These are phyloP conservation scores for Malbranchea cinnamomea DNA, from an alignment of 2,329 filamentous ascomycete species.

Conservation along the genomic window DNA sequence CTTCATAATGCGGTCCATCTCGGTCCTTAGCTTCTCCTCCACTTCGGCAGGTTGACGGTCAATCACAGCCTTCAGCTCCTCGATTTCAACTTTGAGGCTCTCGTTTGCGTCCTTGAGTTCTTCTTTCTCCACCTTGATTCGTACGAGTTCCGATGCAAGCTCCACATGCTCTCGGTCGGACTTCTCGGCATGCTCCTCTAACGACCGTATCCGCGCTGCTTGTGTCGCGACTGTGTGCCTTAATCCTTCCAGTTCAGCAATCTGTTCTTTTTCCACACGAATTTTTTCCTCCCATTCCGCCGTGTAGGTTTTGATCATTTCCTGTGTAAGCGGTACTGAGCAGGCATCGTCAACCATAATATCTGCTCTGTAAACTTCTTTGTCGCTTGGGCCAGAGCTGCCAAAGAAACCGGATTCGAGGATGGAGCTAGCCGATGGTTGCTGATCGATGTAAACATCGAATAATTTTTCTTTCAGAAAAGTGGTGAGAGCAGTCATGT, in stretches of 20 bases:
- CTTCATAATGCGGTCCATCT: slow-evolving; percentile 85
- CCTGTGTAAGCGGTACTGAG: slow-evolving; percentile 67
- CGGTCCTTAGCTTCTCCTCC: slow-evolving; percentile 62
- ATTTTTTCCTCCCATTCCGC: slow-evolving; percentile 87
- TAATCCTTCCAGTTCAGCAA: slow-evolving; percentile 64
- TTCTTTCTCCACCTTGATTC: slow-evolving; percentile 85
- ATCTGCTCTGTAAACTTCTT: slow-evolving; percentile 90
- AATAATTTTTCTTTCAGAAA: slow-evolving; percentile 92
- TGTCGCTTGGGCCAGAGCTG: slow-evolving; percentile 74
- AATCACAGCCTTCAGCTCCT: slow-evolving; percentile 71
- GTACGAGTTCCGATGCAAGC: slow-evolving; percentile 80
- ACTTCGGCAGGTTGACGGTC: slow-evolving; percentile 82
- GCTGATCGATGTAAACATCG: slow-evolving; percentile 90
- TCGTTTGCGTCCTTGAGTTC: slow-evolving; percentile 82
- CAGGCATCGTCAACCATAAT: slow-evolving; percentile 87
- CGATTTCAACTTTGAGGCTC: slow-evolving; percentile 67
- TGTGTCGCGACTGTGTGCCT: slow-evolving; percentile 52
- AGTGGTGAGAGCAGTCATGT: slow-evolving; percentile 77
- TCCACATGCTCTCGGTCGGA: slow-evolving; percentile 83
- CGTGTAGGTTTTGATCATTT: slow-evolving; percentile 67
- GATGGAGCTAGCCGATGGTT: slow-evolving; percentile 81
- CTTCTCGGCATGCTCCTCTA: slow-evolving; percentile 78
- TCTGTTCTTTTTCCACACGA: slow-evolving; percentile 64
- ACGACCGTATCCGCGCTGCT: slow-evolving; percentile 59
- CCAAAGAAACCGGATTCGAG: slow-evolving; percentile 97